Evolutionary conservation across 176 grass and related monocot genomes (phyloP).

Genomic region (Cocos nucifera): DNA sequence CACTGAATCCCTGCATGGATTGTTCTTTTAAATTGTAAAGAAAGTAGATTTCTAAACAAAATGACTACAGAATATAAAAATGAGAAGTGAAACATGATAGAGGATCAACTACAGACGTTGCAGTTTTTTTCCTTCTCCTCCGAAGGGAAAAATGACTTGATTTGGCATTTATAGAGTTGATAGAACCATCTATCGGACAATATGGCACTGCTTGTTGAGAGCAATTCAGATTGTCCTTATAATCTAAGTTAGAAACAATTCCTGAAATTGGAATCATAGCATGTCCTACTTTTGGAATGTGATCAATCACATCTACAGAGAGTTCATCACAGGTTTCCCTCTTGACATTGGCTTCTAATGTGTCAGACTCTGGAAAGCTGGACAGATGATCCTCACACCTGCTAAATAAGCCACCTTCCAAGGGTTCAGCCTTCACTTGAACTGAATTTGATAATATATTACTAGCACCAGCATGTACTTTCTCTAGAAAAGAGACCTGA

Average conservation of each 20-base stretch:
- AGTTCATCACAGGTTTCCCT: slow-evolving; percentile 9
- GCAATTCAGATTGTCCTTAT: neutral
- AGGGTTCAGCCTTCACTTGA: slow-evolving; percentile 30
- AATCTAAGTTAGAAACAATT: neutral
- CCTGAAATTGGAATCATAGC: neutral
- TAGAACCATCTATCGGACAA: neutral
- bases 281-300: too few relatives aligned
- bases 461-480: slow-evolving; percentile 7
- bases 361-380: slow-evolving; percentile 8
- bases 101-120: slow-evolving; percentile 45
- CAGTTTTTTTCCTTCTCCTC: slow-evolving; percentile 63
- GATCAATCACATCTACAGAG: neutral
- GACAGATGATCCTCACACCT: slow-evolving; percentile 6
- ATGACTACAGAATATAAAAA: neutral
- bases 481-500: slow-evolving; percentile 1
- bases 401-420: slow-evolving; percentile 8
- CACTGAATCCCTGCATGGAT: slow-evolving; percentile 63
- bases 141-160: slow-evolving; percentile 21
- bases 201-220: neutral
- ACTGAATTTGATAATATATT: slow-evolving; percentile 11
- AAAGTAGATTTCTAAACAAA: neutral
- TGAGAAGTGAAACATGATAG: slow-evolving; percentile 15
- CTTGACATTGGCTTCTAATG: slow-evolving; percentile 1
- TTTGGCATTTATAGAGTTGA: neutral
- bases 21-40: too few relatives aligned